A percentile compares a stretch with the other conserved stretches of the same genome.
phyloP scores from a whole-genome alignment of 345 rosid species.

The Noccaea caerulescens region DNA sequence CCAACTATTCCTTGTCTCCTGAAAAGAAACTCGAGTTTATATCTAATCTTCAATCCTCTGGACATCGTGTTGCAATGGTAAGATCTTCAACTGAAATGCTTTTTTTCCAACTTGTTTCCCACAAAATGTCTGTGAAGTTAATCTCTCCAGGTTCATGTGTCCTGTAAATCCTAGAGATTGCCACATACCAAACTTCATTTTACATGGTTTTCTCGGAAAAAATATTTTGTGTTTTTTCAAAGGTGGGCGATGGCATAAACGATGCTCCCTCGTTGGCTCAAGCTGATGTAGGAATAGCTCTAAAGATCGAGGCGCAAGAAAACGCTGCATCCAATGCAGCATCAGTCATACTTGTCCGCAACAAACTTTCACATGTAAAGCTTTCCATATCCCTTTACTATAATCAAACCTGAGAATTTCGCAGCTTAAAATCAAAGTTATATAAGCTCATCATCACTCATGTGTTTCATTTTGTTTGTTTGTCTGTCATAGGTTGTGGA shows the following conservation, averaged over 20 bases:
- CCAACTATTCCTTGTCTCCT: conserved; percentile 77
- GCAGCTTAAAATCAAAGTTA: neutral
- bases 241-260: conserved; percentile 98
- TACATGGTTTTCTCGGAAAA: conserved; percentile 14
- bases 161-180: neutral
- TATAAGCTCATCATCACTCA: neutral
- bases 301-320: conserved; percentile 85
- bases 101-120: neutral
- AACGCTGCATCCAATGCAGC: conserved; percentile 92
- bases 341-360: conserved; percentile 86
- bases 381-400: conserved; percentile 12
- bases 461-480: neutral
- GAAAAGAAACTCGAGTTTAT: conserved; percentile 71
- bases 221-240: conserved; percentile 17
- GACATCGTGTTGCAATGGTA: conserved; percentile 92
- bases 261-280: conserved; percentile 97
- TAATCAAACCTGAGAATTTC: neutral
- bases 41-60: conserved; percentile 76
- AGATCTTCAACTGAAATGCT: conserved; percentile 5
- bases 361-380: conserved; percentile 82
- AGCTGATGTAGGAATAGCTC: conserved; percentile 91
- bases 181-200: neutral
- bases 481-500: conserved; percentile 66
- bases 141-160: neutral
- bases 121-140: neutral